Base-by-base conservation (phyloP, 202 grass and related monocot species). In the Dendrocalamus latiflorus region DNA sequence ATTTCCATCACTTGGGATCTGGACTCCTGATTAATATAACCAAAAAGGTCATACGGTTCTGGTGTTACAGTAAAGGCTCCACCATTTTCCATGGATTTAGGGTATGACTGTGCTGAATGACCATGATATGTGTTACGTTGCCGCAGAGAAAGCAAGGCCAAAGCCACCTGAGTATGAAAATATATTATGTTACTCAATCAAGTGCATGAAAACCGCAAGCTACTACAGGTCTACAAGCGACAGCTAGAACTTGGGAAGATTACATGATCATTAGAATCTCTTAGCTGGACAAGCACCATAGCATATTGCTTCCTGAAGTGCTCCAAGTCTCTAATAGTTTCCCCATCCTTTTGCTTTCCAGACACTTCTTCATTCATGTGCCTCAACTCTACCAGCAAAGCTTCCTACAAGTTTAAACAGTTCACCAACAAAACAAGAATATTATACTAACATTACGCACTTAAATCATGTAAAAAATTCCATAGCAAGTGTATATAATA, bases 321-420 rank as follows among this genome's bases (percentile, higher is more conserved):
- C 61, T 99, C 87, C 86, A 91, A 75, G 65, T 98, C 96, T 84
- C 82, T 89, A 65, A 96, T 89, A 24, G 71, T 83, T 88, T 96
- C 93, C 49, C 87, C 84, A 42, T 92, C 93, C 84, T 90, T 92
- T 67, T 96, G 93, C 56, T 89, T 99, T 89, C 89, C 97, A 65
- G 91, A 95, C 56, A 96, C 89, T 85, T 98, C 93, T 80, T 96
- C 96, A 55, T 99, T 99, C 97, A 99, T 99, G 70, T 99, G 89
- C 83, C 97, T 94, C 72, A 99, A 78, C 72, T 99, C 97, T 68
- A 92, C 94, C 53, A 99, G 76, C 76, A 96, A 87, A 80, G 91
- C 93, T 87, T 99, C 97, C 93, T 98, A 68, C 55, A 84, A 87
- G 16, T 80, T 87, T 49, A 79, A 45, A 83, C 59, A 70, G 55